phyloP scores from a whole-genome alignment of 306 rosid genomes.

The Notholithocarpus densiflorus region DNA sequence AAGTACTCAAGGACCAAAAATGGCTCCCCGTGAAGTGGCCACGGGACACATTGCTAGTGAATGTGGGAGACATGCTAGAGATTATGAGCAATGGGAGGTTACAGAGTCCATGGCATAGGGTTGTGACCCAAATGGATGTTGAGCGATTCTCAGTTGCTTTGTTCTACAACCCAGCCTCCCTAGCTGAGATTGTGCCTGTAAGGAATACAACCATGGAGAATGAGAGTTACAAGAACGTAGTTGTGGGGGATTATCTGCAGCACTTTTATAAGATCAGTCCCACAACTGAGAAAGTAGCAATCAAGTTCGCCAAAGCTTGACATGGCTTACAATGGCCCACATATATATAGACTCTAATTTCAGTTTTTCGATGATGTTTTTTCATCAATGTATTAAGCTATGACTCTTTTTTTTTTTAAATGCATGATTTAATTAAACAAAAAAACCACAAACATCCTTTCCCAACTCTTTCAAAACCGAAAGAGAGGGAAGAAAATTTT shows the following conservation, averaged over 20 bases:
- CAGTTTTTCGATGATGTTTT: no score
- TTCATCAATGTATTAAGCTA: no score
- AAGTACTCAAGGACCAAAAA: constrained; percentile 1
- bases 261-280: constrained; percentile 8
- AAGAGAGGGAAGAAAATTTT: no score
- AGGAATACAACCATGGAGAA: background rate
- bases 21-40: constrained; percentile 12
- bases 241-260: constrained; percentile 4
- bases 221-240: background rate
- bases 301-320: constrained; percentile 9
- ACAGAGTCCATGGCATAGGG: constrained; percentile 17
- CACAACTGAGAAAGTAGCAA: background rate
- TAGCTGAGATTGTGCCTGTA: constrained; percentile 8
- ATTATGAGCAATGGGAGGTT: constrained; percentile 14
- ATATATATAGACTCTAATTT: no score
- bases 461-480: no score
- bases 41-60: constrained; percentile 12
- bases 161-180: constrained; percentile 6
- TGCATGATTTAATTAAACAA: no score
- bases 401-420: no score
- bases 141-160: constrained; percentile 4
- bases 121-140: constrained; percentile 9
- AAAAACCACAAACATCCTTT: no score
- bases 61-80: constrained; percentile 9
- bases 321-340: background rate